Conservation (phyloP, 352 stramenopile genomes). For the Phytophthora chlamydospora region DNA sequence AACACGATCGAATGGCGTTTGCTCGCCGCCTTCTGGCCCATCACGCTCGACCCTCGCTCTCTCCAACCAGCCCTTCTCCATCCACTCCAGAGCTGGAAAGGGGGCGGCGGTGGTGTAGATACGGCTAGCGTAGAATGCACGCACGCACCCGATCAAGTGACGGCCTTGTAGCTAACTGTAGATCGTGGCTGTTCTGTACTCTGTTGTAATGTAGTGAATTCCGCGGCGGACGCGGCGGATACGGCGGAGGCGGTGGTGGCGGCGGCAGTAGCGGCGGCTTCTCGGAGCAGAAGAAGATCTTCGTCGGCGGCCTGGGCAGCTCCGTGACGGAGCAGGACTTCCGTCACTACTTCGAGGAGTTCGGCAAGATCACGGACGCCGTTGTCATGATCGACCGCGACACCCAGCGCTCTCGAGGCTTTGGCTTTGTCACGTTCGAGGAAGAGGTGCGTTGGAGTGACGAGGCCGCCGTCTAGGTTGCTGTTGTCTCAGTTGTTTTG, state of each 20-base stretch:
- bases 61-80: slow-evolving; percentile 42
- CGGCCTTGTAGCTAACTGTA: no score
- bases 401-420: slow-evolving; percentile 90
- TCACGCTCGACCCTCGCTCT: slow-evolving; percentile 36
- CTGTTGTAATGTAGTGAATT: slow-evolving; percentile 47
- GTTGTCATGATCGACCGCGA: slow-evolving; percentile 95
- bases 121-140: slow-evolving; percentile 20
- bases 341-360: slow-evolving; percentile 92
- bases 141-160: neutral
- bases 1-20: slow-evolving; percentile 48
- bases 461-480: neutral
- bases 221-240: slow-evolving; percentile 39
- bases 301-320: slow-evolving; percentile 89
- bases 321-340: slow-evolving; percentile 92
- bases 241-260: slow-evolving; percentile 9
- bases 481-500: slow-evolving; percentile 1
- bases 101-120: slow-evolving; percentile 27
- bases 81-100: slow-evolving; percentile 24
- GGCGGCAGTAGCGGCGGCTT: slow-evolving; percentile 34
- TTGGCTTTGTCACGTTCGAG: slow-evolving; percentile 94
- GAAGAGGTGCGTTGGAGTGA: slow-evolving; percentile 64
- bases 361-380: slow-evolving; percentile 89
- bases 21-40: slow-evolving; percentile 31
- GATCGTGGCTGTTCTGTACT: slow-evolving; percentile 16
- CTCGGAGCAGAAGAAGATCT: slow-evolving; percentile 92